Evolutionary conservation across 179 eudicot species (phyloP), one percentile per base, ranked within the genome.

Genomic region (Kewa caespitosa): DNA sequence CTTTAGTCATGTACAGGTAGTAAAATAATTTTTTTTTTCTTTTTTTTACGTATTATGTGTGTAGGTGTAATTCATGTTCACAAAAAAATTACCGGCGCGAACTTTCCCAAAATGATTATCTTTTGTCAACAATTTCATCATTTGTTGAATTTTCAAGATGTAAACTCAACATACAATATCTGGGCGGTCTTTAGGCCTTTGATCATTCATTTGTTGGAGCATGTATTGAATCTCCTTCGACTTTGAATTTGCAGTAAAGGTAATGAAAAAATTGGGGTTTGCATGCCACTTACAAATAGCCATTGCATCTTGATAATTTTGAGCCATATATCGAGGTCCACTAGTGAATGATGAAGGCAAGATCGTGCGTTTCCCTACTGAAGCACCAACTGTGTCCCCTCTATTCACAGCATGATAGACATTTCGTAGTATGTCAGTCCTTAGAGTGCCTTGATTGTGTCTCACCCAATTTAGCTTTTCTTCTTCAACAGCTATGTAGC

Each of bases 221-320:
- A 32, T 31, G 28, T 14, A 41, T 14, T 6, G 13, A 0, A 79
- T 60, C 23, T 79, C 54, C 0, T 64, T 50, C 82, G 74, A 74
- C 7, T 60, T 67, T 0, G 74, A 33, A 15, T 79, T 74, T 32
- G 78, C 74, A 7, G 78, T 73, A n/a, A 79, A 75, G 7, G 72
- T 75, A 22, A 75, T 61, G 6, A 79, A 79, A 2, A 73, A 23
- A 60, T 73, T 30, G 1, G 77, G 81, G 30, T 54, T 39, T 22
- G 52, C 73, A 57, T 14, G 11, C 46, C 23, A n/a, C 18, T 25
- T 67, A 10, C 77, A 73, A 8, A 79, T 46, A 2, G 62, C 70
- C 70, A 79, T 74, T 0, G 70, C 72, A 41, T 73, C 74, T 20
- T 72, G 76, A 25, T 55, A 78, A 14, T 50, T 73, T 25, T 79